Conservation (phyloP, 108 stramenopile genomes). For the Discostella pseudostelligera region DNA sequence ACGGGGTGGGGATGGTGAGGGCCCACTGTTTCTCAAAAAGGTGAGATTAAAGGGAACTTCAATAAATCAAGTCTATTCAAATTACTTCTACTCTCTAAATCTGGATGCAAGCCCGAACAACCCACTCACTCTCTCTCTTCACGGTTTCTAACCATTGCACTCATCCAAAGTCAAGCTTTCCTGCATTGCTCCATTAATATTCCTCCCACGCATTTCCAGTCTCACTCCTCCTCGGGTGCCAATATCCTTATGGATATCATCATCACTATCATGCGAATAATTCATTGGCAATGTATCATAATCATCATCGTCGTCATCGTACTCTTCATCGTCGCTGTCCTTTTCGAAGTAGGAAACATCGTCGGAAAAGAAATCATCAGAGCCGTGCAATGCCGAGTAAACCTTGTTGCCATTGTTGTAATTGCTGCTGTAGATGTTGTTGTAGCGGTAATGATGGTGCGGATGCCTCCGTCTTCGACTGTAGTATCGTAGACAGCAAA, state of each 20-base stretch:
- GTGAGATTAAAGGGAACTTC: too few relatives aligned
- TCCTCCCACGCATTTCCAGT: constrained; percentile 1
- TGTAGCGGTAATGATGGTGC: too few relatives aligned
- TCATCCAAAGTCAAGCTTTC: constrained; percentile 7
- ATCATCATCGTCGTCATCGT: constrained; percentile 20
- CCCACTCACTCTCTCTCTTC: neutral
- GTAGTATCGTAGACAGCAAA: constrained; percentile 24
- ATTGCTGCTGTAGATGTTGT: neutral
- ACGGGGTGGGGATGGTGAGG: too few relatives aligned
- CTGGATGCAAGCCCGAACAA: neutral
- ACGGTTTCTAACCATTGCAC: constrained; percentile 5
- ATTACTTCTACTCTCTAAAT: too few relatives aligned
- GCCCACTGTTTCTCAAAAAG: constrained; percentile 6
- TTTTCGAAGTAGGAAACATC: constrained; percentile 34
- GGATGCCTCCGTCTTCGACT: constrained; percentile 5
- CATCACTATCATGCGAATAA: constrained; percentile 4
- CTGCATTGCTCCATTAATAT: neutral
- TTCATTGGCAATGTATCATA: neutral
- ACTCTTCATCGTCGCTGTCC: constrained; percentile 32
- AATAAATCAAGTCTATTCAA: too few relatives aligned
- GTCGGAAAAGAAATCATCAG: constrained; percentile 43
- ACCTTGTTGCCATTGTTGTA: constrained; percentile 9
- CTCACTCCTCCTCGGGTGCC: neutral
- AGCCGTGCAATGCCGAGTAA: constrained; percentile 31
- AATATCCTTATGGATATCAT: neutral